Evolutionary conservation across 139 green algal species (phyloP).

Genomic region (Micractinium conductrix): DNA sequence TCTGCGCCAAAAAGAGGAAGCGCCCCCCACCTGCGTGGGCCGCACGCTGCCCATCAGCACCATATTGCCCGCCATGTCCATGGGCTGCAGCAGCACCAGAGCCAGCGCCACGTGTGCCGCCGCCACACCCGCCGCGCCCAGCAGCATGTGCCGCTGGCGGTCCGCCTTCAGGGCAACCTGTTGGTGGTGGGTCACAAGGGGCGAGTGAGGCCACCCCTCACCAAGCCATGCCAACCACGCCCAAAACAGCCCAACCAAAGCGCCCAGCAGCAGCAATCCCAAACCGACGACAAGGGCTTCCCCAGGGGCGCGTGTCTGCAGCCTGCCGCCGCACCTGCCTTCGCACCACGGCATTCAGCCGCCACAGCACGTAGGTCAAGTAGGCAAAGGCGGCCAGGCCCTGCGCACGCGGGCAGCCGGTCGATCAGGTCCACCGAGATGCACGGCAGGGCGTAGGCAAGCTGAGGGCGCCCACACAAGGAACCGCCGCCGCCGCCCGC

Average conservation of each 20-base stretch:
- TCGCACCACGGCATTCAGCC: constrained; percentile 33
- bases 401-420: too few species aligned
- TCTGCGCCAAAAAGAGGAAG: background rate
- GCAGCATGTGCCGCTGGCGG: background rate
- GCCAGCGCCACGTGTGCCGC: constrained; percentile 13
- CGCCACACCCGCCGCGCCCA: constrained; percentile 23
- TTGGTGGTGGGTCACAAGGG: background rate
- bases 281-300: too few species aligned
- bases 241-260: background rate
- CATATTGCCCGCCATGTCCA: constrained; percentile 36
- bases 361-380: constrained; percentile 32
- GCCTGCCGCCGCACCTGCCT: constrained; percentile 33
- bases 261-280: background rate
- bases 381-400: constrained; percentile 41
- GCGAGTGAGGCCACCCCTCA: background rate
- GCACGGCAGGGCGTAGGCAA: too few species aligned
- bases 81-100: background rate
- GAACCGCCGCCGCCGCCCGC: too few species aligned
- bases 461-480: background rate
- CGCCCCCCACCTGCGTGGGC: background rate
- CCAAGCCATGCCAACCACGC: background rate
- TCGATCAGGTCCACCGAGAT: too few species aligned
- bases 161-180: constrained; percentile 48
- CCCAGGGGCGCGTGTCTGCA: too few species aligned
- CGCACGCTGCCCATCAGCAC: constrained; percentile 1